These are phyloP conservation scores for Melastoma candidum DNA, from an alignment of 441 rosid genomes.

Conservation along the genomic window DNA sequence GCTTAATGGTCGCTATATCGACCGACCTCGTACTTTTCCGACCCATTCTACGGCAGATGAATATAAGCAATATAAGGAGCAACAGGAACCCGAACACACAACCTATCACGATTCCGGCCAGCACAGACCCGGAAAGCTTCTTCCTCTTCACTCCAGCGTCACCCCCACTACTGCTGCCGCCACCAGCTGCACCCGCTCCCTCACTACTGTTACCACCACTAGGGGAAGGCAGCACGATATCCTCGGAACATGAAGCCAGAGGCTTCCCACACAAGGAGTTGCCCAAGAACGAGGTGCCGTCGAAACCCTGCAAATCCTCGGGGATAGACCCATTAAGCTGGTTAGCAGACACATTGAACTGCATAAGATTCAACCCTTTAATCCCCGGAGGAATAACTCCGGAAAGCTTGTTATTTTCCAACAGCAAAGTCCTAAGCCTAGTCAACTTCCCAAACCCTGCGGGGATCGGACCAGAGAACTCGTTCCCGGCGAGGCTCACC, in stretches of 20 bases:
- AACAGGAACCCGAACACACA: slow-evolving; percentile 8
- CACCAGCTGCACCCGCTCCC: background rate
- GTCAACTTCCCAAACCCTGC: slow-evolving; percentile 11
- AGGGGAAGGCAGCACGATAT: slow-evolving; percentile 4
- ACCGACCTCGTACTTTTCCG: slow-evolving; percentile 11
- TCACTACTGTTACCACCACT: background rate
- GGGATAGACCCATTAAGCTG: slow-evolving; percentile 14
- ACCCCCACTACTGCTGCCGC: background rate
- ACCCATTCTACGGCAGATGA: slow-evolving; percentile 11
- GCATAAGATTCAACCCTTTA: slow-evolving; percentile 4
- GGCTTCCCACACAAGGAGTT: slow-evolving; percentile 18
- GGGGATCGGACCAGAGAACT: slow-evolving; percentile 11
- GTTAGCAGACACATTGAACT: slow-evolving; percentile 14
- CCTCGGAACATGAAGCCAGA: slow-evolving; percentile 8
- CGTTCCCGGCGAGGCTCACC: background rate
- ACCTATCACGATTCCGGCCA: slow-evolving; percentile 16
- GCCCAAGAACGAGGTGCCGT: slow-evolving; percentile 8
- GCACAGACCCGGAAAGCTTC: slow-evolving; percentile 16
- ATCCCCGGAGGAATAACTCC: slow-evolving; percentile 13
- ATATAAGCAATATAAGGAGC: slow-evolving; percentile 5
- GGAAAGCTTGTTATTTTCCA: slow-evolving; percentile 11
- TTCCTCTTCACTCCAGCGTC: slow-evolving; percentile 1
- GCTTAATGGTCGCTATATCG: slow-evolving; percentile 9
- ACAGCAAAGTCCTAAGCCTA: slow-evolving; percentile 10
- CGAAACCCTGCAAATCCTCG: slow-evolving; percentile 6